phyloP scores from a whole-genome alignment of 2,329 filamentous ascomycete genomes.

The Niveomyces coronatus region DNA sequence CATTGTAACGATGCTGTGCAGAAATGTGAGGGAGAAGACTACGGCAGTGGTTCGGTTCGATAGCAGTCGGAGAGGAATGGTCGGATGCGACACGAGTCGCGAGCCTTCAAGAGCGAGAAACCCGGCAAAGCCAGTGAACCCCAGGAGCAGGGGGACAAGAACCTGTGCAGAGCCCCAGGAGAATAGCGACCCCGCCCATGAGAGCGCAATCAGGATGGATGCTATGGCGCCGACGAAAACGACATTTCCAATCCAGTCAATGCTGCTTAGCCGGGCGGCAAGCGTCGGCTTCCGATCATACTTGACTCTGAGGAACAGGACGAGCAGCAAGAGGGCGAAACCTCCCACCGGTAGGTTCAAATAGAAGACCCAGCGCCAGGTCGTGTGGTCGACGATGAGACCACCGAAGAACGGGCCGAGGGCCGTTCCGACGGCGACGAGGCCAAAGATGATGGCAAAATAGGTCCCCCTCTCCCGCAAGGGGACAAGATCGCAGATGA shows the following conservation, averaged over 20 bases:
- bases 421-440: constrained; percentile 23
- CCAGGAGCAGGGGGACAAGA: constrained; percentile 36
- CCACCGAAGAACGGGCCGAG: constrained; percentile 24
- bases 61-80: constrained; percentile 35
- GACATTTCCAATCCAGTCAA: constrained; percentile 32
- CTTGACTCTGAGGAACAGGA: constrained; percentile 16
- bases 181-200: constrained; percentile 42
- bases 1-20: constrained; percentile 19
- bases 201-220: constrained; percentile 37
- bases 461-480: constrained; percentile 34
- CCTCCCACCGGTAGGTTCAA: constrained; percentile 26
- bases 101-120: constrained; percentile 27
- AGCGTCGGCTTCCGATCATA: constrained; percentile 12
- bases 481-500: constrained; percentile 35
- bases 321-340: constrained; percentile 13
- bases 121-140: constrained; percentile 24
- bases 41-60: constrained; percentile 27
- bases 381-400: constrained; percentile 16
- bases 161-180: constrained; percentile 38
- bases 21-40: constrained; percentile 14
- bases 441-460: constrained; percentile 19
- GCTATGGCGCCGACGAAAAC: constrained; percentile 27
- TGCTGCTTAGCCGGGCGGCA: constrained; percentile 12
- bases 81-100: constrained; percentile 18
- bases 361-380: constrained; percentile 36